Evolutionary conservation across 768 basidiomycete genomes (phyloP), one percentile per base, ranked within the genome.

Genomic region (Boletus fagicola): DNA sequence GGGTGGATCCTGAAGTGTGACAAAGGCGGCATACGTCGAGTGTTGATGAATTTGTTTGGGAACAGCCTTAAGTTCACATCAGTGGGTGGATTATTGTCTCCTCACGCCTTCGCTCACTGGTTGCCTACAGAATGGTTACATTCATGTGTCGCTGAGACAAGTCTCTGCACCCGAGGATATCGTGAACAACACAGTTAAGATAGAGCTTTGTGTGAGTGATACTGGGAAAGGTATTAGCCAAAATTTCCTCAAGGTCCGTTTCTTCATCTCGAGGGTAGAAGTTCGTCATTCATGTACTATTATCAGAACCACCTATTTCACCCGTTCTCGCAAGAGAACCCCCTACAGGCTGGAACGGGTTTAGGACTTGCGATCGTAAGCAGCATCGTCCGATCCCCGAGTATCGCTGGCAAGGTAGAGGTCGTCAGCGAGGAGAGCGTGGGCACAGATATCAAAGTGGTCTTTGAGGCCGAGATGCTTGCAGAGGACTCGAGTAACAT

Each of bases 271-370:
- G n/a, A 46, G 42, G 31, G 16, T 28, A 20, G 7, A 51, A 12
- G 10, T 26, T 53, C 11, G 51, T 56, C 30, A 51, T 50, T 55
- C 42, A 56, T 49, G 30, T 8, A 24, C 46, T 18, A 36, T 45
- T 12, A 36, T 11, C 62, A 90, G 89, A 94, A 97, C 64, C 92
- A 95, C 74, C 78, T 98, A 6, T 98, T 97, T 76, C 95, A 96
- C 64, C 95, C 95, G 0, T 98, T 98, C 75, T 94, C 94, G 1
- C 95, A 98, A 76, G 95, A 97, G 72, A 95, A 96, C 63, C 94
- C 94, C 1, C 71, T 96, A 6, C 93, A 95, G 66, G 86, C 92
- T 1, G 94, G 94, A 2, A 97, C 94, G 2, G 95, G 94, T 6
- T 82, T 98, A 9, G 95, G 95, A 11, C 84, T 97, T 24, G 94